A percentile compares a stretch with the other conserved stretches of the same genome.
These are phyloP conservation scores for Xerocomellus intermedius DNA, from an alignment of 768 basidiomycete genomes.

Conservation along the genomic window DNA sequence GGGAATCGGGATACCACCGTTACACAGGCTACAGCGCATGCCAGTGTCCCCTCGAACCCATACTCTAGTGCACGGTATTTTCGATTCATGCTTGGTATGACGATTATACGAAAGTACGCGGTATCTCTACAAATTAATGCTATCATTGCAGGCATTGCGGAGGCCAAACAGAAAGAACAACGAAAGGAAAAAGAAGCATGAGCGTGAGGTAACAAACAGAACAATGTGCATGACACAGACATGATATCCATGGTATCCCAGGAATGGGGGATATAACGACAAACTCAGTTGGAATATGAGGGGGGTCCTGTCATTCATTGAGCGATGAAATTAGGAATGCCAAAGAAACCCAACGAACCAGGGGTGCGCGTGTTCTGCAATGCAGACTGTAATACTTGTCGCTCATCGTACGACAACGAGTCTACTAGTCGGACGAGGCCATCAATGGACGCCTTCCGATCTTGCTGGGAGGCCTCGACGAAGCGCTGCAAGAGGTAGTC, in stretches of 20 bases:
- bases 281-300: slow-evolving; percentile 35
- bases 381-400: slow-evolving; percentile 53
- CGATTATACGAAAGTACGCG: slow-evolving; percentile 17
- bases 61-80: background rate
- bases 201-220: background rate
- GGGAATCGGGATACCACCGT: too few species aligned
- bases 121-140: slow-evolving; percentile 19
- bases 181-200: background rate
- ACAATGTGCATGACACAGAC: background rate
- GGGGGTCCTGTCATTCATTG: slow-evolving; percentile 36
- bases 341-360: slow-evolving; percentile 42
- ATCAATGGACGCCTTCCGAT: slow-evolving; percentile 74
- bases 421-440: slow-evolving; percentile 74
- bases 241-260: slow-evolving; percentile 7
- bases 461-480: slow-evolving; percentile 66
- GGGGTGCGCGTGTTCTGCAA: slow-evolving; percentile 61
- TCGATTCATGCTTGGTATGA: slow-evolving; percentile 8
- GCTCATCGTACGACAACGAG: slow-evolving; percentile 71
- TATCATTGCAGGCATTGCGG: slow-evolving; percentile 5
- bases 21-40: too few species aligned
- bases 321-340: background rate
- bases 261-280: background rate
- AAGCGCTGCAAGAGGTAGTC: slow-evolving; percentile 68
- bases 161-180: slow-evolving; percentile 4
- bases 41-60: background rate